phyloP scores from a whole-genome alignment of 768 basidiomycete genomes.

The Phanerodontia chrysosporium region DNA sequence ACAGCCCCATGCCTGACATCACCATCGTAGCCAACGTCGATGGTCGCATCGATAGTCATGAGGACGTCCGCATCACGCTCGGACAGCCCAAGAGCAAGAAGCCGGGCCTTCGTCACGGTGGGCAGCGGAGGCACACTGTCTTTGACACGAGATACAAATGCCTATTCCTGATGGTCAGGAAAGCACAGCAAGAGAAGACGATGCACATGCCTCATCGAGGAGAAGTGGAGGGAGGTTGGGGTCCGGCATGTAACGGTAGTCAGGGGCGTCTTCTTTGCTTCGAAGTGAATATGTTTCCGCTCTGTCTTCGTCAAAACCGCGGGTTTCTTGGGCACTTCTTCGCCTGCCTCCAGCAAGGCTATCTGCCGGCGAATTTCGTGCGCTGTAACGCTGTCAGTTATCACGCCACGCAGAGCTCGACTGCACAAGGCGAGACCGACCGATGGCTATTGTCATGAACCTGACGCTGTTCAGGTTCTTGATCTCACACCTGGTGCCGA shows the following conservation, averaged over 20 bases:
- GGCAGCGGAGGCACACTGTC: slow-evolving; percentile 74
- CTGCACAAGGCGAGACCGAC: slow-evolving; percentile 40
- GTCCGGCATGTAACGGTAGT: slow-evolving; percentile 98
- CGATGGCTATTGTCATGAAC: slow-evolving; percentile 80
- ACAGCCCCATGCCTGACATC: slow-evolving; percentile 51
- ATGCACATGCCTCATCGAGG: slow-evolving; percentile 34
- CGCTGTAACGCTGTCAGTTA: slow-evolving; percentile 35
- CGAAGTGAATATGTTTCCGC: slow-evolving; percentile 80
- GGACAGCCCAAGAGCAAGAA: slow-evolving; percentile 52
- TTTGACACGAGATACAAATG: slow-evolving; percentile 52
- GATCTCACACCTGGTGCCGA: slow-evolving; percentile 87
- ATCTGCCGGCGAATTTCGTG: slow-evolving; percentile 83
- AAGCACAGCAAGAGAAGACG: neutral
- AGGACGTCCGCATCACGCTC: slow-evolving; percentile 72
- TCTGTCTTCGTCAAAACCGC: slow-evolving; percentile 80
- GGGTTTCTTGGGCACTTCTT: slow-evolving; percentile 76
- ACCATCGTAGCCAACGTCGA: slow-evolving; percentile 62
- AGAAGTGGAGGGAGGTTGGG: slow-evolving; percentile 80
- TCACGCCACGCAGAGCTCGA: neutral
- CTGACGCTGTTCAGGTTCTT: slow-evolving; percentile 94
- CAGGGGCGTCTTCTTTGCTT: slow-evolving; percentile 90
- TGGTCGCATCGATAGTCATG: slow-evolving; percentile 63
- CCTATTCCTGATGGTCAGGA: slow-evolving; percentile 45
- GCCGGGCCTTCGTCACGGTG: slow-evolving; percentile 49
- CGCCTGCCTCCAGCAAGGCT: slow-evolving; percentile 40